Evolutionary conservation across 140 eudicot species (phyloP).

Genomic region (Flaveria floridana): DNA sequence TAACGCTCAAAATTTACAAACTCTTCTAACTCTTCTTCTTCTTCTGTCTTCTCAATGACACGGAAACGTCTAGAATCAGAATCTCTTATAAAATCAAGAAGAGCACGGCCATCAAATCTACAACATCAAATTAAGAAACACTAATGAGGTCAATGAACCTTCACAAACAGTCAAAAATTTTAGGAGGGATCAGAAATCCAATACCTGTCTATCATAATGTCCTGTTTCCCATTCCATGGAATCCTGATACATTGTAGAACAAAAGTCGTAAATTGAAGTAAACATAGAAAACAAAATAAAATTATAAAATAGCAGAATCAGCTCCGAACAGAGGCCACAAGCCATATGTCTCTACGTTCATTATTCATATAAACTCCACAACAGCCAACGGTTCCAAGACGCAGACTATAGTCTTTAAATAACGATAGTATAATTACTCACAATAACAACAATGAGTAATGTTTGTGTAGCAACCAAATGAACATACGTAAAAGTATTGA

Average conservation of each 20-base stretch:
- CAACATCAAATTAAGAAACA: constrained; percentile 10
- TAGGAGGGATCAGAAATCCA: not conserved
- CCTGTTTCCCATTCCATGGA: constrained; percentile 98
- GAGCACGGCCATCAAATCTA: constrained; percentile 99
- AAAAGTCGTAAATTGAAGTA: constrained; percentile 17
- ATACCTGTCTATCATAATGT: constrained; percentile 90
- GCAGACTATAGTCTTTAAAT: not conserved
- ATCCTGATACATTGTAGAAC: constrained; percentile 52
- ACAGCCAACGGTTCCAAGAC: not conserved
- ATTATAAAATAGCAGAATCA: not conserved
- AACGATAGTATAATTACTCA: not conserved
- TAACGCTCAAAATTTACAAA: constrained; percentile 99
- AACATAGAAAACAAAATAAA: not conserved
- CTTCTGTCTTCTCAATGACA: constrained; percentile 76
- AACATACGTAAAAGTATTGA: not conserved
- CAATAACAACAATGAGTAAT: not conserved
- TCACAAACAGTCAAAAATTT: constrained; percentile 2
- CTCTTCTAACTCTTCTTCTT: constrained; percentile 98
- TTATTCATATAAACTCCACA: constrained; percentile 4
- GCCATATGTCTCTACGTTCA: constrained; percentile 14
- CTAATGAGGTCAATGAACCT: constrained; percentile 17
- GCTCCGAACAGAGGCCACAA: constrained; percentile 13
- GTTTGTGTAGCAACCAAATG: constrained; percentile 4
- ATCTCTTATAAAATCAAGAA: constrained; percentile 91
- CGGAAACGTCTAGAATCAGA: constrained; percentile 68